Conservation (phyloP, 2,329 filamentous ascomycete genomes). For the Nannizzia gypsea region DNA sequence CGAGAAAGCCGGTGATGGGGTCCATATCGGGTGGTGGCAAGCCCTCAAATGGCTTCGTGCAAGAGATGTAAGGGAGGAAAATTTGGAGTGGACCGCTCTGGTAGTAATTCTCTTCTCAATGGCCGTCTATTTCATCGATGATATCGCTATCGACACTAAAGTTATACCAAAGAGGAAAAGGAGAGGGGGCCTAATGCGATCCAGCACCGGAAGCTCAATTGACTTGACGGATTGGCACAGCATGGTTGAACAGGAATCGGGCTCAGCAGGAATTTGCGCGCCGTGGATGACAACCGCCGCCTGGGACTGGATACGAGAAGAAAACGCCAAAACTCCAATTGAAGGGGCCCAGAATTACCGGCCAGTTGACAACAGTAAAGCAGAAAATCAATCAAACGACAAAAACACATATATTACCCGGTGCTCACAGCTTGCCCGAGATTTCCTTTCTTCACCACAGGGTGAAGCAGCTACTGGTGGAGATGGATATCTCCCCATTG, state of each 20-base stretch:
- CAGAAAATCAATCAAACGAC: background rate
- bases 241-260: conserved; percentile 38
- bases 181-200: conserved; percentile 35
- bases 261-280: conserved; percentile 29
- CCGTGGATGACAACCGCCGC: conserved; percentile 46
- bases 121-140: conserved; percentile 47
- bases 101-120: conserved; percentile 53
- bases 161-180: conserved; percentile 29
- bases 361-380: conserved; percentile 12
- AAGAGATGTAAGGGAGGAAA: conserved; percentile 37
- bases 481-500: conserved; percentile 56
- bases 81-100: conserved; percentile 59
- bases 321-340: conserved; percentile 31
- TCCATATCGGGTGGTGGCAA: conserved; percentile 63
- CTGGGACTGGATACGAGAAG: conserved; percentile 62
- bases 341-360: conserved; percentile 15
- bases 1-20: conserved; percentile 44
- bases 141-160: conserved; percentile 23
- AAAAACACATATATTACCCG: conserved; percentile 35
- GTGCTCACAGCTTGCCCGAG: conserved; percentile 47
- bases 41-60: conserved; percentile 55
- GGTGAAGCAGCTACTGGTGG: conserved; percentile 45
- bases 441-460: conserved; percentile 51
- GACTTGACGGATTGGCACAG: conserved; percentile 38
- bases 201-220: conserved; percentile 38